phyloP scores from a whole-genome alignment of 805 yeast genomes.

The Clavispora carvajalis region DNA sequence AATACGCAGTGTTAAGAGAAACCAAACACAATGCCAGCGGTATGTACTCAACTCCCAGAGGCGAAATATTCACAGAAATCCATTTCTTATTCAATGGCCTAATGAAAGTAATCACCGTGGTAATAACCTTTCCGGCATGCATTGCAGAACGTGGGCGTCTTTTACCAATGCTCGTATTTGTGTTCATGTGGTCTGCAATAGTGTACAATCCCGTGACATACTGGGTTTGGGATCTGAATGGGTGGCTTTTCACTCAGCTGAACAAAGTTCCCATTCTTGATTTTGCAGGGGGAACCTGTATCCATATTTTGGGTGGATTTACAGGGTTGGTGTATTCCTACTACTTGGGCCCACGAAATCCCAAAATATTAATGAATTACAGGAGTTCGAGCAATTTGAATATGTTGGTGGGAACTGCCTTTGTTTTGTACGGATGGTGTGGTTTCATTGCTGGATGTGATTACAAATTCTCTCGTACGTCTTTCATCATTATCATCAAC shows the following conservation, averaged over 20 bases:
- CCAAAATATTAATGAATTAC: constrained; percentile 32
- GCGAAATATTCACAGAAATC: constrained; percentile 29
- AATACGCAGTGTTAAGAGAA: constrained; percentile 22
- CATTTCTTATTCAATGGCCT: constrained; percentile 38
- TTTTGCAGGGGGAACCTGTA: constrained; percentile 42
- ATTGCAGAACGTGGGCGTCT: constrained; percentile 40
- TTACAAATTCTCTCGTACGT: constrained; percentile 29
- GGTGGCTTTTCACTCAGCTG: constrained; percentile 37
- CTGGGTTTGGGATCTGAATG: constrained; percentile 42
- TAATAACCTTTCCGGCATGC: constrained; percentile 40
- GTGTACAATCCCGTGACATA: constrained; percentile 40
- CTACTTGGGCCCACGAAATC: constrained; percentile 38
- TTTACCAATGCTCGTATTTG: constrained; percentile 36
- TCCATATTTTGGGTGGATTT: constrained; percentile 43
- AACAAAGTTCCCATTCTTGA: constrained; percentile 33
- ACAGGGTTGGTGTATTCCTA: constrained; percentile 40
- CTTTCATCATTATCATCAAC: constrained; percentile 28
- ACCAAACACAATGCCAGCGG: constrained; percentile 5
- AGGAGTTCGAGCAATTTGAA: constrained; percentile 30
- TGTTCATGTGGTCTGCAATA: constrained; percentile 35
- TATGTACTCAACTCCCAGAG: constrained; percentile 33
- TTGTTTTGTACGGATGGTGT: constrained; percentile 32
- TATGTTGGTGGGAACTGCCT: constrained; percentile 26
- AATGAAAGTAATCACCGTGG: constrained; percentile 35
- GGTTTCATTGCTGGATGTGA: constrained; percentile 42